These are phyloP conservation scores for Schwanniomyces yamadae DNA, from an alignment of 805 yeast species.

Conservation along the genomic window DNA sequence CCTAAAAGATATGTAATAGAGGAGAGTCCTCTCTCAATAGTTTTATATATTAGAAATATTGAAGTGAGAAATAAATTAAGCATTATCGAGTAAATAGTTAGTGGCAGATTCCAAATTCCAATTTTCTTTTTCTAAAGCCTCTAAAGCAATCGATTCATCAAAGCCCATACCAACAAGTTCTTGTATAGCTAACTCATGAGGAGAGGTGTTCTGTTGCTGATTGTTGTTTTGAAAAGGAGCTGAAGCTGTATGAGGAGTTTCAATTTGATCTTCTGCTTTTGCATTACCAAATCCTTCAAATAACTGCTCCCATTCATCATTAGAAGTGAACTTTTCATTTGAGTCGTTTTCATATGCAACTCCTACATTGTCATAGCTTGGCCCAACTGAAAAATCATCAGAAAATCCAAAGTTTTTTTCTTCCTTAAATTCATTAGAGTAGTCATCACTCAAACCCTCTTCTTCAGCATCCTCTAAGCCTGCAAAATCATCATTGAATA, in stretches of 20 bases:
- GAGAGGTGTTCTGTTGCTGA: constrained; percentile 12
- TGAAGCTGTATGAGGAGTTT: constrained; percentile 4
- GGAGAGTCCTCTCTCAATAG: not conserved
- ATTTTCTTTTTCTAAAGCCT: constrained; percentile 64
- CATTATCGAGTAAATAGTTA: constrained; percentile 73
- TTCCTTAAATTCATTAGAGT: constrained; percentile 25
- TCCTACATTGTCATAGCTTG: constrained; percentile 2
- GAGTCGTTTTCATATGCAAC: constrained; percentile 1
- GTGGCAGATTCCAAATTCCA: constrained; percentile 89
- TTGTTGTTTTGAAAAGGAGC: not conserved
- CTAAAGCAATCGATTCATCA: constrained; percentile 57
- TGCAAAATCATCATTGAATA: constrained; percentile 40
- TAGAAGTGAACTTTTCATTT: constrained; percentile 5
- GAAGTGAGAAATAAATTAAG: constrained; percentile 27
- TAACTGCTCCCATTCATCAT: constrained; percentile 90
- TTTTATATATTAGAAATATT: not conserved
- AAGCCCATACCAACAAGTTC: constrained; percentile 93
- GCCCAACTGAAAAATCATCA: constrained; percentile 30
- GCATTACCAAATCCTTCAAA: constrained; percentile 83
- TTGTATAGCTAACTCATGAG: constrained; percentile 61
- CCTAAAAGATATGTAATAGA: not conserved
- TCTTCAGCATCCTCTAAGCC: constrained; percentile 35
- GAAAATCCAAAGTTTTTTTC: constrained; percentile 25
- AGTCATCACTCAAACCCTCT: constrained; percentile 28
- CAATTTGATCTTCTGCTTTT: constrained; percentile 9